phyloP scores from a whole-genome alignment of 805 yeast species.

The Ogataea neopini region DNA sequence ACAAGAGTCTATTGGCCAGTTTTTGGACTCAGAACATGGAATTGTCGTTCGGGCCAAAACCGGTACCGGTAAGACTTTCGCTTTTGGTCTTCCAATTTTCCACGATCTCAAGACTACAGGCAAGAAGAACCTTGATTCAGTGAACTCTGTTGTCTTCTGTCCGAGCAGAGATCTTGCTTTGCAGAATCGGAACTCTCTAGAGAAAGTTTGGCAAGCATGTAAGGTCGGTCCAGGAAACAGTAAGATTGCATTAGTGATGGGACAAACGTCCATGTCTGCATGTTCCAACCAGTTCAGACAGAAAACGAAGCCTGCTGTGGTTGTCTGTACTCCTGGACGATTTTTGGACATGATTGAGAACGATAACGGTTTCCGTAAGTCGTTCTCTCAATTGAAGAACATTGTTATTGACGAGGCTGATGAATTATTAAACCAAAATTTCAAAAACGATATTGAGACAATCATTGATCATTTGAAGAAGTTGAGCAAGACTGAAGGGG shows the following conservation, averaged over 20 bases:
- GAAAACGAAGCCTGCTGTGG: slow-evolving; percentile 52
- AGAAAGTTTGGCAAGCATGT: slow-evolving; percentile 40
- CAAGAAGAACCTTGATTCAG: slow-evolving; percentile 34
- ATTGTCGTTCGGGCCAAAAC: slow-evolving; percentile 89
- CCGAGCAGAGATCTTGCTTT: slow-evolving; percentile 92
- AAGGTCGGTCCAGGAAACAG: slow-evolving; percentile 17
- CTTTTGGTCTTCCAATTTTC: slow-evolving; percentile 79
- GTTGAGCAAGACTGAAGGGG: slow-evolving; percentile 31
- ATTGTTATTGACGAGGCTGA: slow-evolving; percentile 92
- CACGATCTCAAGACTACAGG: slow-evolving; percentile 45
- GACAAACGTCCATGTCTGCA: slow-evolving; percentile 52
- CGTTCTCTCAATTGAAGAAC: slow-evolving; percentile 56
- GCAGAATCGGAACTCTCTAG: slow-evolving; percentile 71
- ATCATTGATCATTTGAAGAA: slow-evolving; percentile 51
- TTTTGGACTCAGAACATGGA: slow-evolving; percentile 53
- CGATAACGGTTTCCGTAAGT: slow-evolving; percentile 42
- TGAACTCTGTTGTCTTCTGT: slow-evolving; percentile 68
- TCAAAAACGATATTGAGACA: slow-evolving; percentile 61
- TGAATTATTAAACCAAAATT: slow-evolving; percentile 78
- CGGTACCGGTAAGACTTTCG: slow-evolving; percentile 93
- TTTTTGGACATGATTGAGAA: slow-evolving; percentile 59
- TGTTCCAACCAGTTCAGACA: slow-evolving; percentile 29
- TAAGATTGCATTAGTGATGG: slow-evolving; percentile 58
- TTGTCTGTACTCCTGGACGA: slow-evolving; percentile 91
- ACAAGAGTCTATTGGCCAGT: slow-evolving; percentile 57